A percentile compares a stretch with the other conserved stretches of the same genome.
Evolutionary conservation across 2,329 filamentous ascomycete genomes (phyloP).

Genomic region (Remersonia thermophila): DNA sequence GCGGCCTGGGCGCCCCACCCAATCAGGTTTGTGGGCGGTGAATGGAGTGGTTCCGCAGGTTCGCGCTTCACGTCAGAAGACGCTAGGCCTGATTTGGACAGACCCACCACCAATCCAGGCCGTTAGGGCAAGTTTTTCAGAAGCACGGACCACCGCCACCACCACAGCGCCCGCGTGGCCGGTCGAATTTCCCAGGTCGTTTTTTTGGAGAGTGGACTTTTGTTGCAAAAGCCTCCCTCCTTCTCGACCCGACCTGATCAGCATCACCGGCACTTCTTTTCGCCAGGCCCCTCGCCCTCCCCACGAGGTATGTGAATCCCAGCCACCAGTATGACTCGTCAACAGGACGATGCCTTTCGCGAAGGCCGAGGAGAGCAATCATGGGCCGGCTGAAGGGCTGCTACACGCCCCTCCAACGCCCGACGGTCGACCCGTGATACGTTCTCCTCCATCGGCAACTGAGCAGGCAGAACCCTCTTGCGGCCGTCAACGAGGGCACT

Average conservation of each 20-base stretch:
- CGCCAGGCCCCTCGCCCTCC: not conserved
- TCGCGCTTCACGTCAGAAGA: not conserved
- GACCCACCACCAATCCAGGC: constrained; percentile 1
- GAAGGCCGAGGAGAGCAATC: constrained; percentile 54
- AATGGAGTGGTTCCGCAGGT: too few relatives aligned
- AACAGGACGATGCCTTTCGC: constrained; percentile 20
- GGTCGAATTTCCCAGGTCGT: constrained; percentile 5
- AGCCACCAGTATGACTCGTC: constrained; percentile 19
- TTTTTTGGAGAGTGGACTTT: constrained; percentile 14
- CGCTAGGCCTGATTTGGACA: constrained; percentile 2
- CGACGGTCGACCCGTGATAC: constrained; percentile 34
- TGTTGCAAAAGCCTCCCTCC: constrained; percentile 25
- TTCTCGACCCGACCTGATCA: constrained; percentile 4
- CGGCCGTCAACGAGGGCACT: constrained; percentile 47
- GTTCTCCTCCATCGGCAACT: constrained; percentile 49
- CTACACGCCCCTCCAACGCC: too few relatives aligned
- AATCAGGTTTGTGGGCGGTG: constrained; percentile 10
- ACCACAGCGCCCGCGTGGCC: too few relatives aligned
- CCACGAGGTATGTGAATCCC: constrained; percentile 21
- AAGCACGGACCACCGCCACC: constrained; percentile 17
- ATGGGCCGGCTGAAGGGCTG: constrained; percentile 21
- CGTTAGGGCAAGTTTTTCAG: constrained; percentile 16
- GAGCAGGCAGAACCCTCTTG: constrained; percentile 60
- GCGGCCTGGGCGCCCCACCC: constrained; percentile 13
- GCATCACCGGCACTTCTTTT: constrained; percentile 8